Base-by-base conservation (phyloP, 2,329 filamentous ascomycete genomes). In the Ophiosphaerella narmari region DNA sequence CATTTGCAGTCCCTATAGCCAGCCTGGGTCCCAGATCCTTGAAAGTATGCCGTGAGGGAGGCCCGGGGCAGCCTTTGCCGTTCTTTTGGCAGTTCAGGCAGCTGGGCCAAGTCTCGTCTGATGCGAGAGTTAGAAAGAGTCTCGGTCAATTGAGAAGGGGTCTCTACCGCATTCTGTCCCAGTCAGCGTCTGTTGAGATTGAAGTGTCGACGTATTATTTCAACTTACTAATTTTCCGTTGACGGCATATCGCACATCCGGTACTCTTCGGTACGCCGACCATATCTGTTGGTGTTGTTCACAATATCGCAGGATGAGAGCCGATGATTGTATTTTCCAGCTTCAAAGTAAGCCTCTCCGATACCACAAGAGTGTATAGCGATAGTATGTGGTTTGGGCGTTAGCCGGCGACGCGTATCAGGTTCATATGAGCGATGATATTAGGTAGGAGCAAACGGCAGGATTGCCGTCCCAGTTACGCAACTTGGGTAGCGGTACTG, bases 11-110 rank as follows among this genome's bases (percentile, higher is more conserved):
- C 21, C 43, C 48, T 12, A 16, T 49, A 13, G 48, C 55, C 7
- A 67, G 43, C 38, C 48, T 55, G 13, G 61, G 61, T 12, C 65
- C 66, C 12, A 63, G 46, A 24, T 68, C 65, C 59, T 52, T 66
- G 55, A 71, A 71, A 0, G 65, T 71, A 38, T 71, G 68, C 39
- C 65, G 60, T 24, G 65, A 55, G 18, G 67, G 68, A 37, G 65
- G 68, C 1, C 70, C 70, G 14, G 70, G 68, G 54, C 70, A 73
- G 39, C 45, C 47, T 48, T 70, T 72, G 7, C 60, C 47, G 46
- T 72, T 72, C 44, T 68, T 71, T 46, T 64, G 60, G 50, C 69
- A 73, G 24, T 72, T 70, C 14, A 64, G 32, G 48, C 70, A 73
- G 16, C 39, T 50, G 16, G 70, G 70, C 70, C 69, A 73, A 11